These are phyloP conservation scores for Spongospora subterranea DNA, from an alignment of 208 protist genomes.

Conservation along the genomic window DNA sequence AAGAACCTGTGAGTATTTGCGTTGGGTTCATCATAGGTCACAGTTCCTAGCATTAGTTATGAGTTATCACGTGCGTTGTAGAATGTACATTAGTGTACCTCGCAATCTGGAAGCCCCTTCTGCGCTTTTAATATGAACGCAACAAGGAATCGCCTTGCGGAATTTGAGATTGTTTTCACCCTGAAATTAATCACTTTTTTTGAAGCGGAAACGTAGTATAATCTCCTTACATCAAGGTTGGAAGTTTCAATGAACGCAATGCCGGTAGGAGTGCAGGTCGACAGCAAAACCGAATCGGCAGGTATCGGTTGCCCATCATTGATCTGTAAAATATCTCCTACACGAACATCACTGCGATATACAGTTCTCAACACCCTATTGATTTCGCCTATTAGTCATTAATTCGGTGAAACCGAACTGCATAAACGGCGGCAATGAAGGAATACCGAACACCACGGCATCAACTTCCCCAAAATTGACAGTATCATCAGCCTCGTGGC, in stretches of 20 bases:
- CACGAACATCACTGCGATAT: slow-evolving; percentile 53
- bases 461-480: slow-evolving; percentile 38
- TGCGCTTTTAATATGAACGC: background rate
- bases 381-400: slow-evolving; percentile 1
- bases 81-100: background rate
- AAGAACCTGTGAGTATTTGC: slow-evolving; percentile 30
- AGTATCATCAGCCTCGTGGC: slow-evolving; percentile 29
- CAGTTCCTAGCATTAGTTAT: background rate
- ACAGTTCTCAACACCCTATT: background rate
- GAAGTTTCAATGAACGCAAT: slow-evolving; percentile 67
- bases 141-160: slow-evolving; percentile 45
- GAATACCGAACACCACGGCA: slow-evolving; percentile 6
- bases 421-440: too few species aligned
- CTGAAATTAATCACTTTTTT: background rate
- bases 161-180: slow-evolving; percentile 67
- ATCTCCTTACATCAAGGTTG: slow-evolving; percentile 62
- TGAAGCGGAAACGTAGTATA: background rate
- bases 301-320: slow-evolving; percentile 58
- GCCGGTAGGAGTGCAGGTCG: slow-evolving; percentile 47
- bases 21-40: background rate
- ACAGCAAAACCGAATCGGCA: slow-evolving; percentile 56
- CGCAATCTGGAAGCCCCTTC: background rate
- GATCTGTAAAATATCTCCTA: slow-evolving; percentile 64
- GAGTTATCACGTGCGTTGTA: background rate
- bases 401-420: background rate